phyloP scores from a whole-genome alignment of 257 asterid species.

The Ligustrum vulgare region DNA sequence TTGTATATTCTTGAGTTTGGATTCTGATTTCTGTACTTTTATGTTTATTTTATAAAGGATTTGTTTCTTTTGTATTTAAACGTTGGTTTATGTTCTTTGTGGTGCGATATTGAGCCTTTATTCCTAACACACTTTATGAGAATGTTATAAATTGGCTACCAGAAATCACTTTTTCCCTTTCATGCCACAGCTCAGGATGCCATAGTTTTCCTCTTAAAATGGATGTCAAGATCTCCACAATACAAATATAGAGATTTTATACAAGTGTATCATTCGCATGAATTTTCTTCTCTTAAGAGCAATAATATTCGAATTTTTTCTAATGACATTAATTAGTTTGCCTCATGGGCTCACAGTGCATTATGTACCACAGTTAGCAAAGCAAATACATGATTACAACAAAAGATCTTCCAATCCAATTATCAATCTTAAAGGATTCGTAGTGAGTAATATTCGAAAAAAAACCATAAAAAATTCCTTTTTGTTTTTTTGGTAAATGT shows the following conservation, averaged over 20 bases:
- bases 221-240: conserved; percentile 78
- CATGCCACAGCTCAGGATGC: conserved; percentile 66
- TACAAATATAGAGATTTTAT: conserved; percentile 65
- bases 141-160: neutral
- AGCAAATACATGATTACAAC: conserved; percentile 52
- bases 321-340: too few relatives aligned
- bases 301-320: neutral
- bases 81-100: too few relatives aligned
- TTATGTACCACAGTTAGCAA: conserved; percentile 75
- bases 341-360: conserved; percentile 69
- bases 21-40: too few relatives aligned
- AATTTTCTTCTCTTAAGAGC: neutral
- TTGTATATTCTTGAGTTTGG: too few relatives aligned
- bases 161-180: neutral
- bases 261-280: conserved; percentile 45
- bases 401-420: conserved; percentile 37
- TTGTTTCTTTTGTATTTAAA: too few relatives aligned
- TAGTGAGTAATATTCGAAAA: conserved; percentile 40
- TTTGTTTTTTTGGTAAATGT: too few relatives aligned
- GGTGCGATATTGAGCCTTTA: too few relatives aligned
- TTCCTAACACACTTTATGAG: too few relatives aligned
- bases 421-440: conserved; percentile 76
- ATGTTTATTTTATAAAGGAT: too few relatives aligned
- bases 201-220: conserved; percentile 55
- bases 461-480: too few relatives aligned